Conservation (phyloP, 108 stramenopile genomes). For the Fistulifera pelliculosa region DNA sequence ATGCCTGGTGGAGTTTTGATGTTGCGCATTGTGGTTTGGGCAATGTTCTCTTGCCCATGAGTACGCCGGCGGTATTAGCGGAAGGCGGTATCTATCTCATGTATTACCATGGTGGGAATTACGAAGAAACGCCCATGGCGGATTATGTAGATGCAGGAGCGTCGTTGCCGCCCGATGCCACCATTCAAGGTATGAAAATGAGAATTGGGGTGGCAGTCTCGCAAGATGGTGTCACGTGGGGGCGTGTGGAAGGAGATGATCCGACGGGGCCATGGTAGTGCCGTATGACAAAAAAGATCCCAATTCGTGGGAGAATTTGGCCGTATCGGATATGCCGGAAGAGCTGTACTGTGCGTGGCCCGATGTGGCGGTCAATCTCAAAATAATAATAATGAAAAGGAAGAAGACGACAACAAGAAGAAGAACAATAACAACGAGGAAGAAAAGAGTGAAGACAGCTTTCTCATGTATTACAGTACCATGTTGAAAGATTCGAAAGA, state of each 20-base stretch:
- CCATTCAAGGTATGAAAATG: conserved; percentile 81
- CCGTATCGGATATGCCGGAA: conserved; percentile 31
- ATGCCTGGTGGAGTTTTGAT: conserved; percentile 91
- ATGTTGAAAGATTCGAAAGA: conserved; percentile 71
- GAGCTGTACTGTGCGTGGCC: conserved; percentile 91
- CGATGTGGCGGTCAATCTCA: conserved; percentile 61
- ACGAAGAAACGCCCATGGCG: conserved; percentile 57
- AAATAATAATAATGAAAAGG: too few species aligned
- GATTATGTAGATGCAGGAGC: conserved; percentile 48
- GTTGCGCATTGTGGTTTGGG: conserved; percentile 85
- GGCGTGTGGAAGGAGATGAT: conserved; percentile 78
- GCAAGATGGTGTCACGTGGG: conserved; percentile 87
- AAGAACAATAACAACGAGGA: neutral
- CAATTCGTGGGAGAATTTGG: conserved; percentile 25
- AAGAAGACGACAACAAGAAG: too few species aligned
- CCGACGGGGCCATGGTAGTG: conserved; percentile 66
- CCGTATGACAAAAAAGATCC: conserved; percentile 48
- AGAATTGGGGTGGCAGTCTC: conserved; percentile 84
- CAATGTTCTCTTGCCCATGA: conserved; percentile 80
- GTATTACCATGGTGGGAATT: conserved; percentile 87
- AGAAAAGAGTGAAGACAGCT: conserved; percentile 33
- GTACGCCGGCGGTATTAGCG: conserved; percentile 62
- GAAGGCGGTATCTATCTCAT: conserved; percentile 86
- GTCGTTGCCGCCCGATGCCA: conserved; percentile 33
- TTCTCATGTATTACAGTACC: conserved; percentile 91